Percentiles rank a stretch among this genome's conserved stretches.
Conservation (phyloP, 495 filamentous ascomycete species). For the Talaromyces nanjingensis region DNA sequence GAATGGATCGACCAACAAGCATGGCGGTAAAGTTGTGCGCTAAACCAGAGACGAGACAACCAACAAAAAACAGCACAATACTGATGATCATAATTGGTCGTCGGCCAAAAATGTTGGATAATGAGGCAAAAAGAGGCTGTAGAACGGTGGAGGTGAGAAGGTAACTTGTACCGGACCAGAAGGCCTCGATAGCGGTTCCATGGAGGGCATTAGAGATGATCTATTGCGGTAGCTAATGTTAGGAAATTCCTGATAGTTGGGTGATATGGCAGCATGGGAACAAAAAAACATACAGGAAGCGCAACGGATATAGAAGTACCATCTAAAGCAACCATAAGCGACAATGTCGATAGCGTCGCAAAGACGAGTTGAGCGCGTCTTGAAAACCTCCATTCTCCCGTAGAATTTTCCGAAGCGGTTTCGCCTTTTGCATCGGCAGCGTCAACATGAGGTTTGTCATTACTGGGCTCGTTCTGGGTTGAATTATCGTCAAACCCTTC, state of each 20-base stretch:
- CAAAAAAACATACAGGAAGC: slow-evolving; percentile 44
- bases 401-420: not conserved
- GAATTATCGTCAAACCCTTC: not conserved
- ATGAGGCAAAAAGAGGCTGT: slow-evolving; percentile 32
- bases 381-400: not conserved
- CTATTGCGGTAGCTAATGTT: slow-evolving; percentile 8
- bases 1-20: slow-evolving; percentile 58
- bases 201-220: slow-evolving; percentile 34
- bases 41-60: slow-evolving; percentile 52
- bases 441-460: not conserved
- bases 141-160: slow-evolving; percentile 41
- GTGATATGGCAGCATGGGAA: not conserved
- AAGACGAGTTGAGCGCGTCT: slow-evolving; percentile 13
- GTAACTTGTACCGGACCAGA: slow-evolving; percentile 53
- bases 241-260: not conserved
- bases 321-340: slow-evolving; percentile 64
- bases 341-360: slow-evolving; percentile 51
- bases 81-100: slow-evolving; percentile 42
- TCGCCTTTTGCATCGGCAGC: not conserved
- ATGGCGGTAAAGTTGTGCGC: slow-evolving; percentile 58
- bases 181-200: slow-evolving; percentile 50
- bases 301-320: slow-evolving; percentile 70
- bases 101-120: slow-evolving; percentile 34
- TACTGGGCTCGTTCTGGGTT: not conserved
- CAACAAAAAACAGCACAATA: slow-evolving; percentile 46